Evolutionary conservation across 768 basidiomycete genomes (phyloP), one percentile per base, ranked within the genome.

Genomic region (Boletus subcaerulescens): DNA sequence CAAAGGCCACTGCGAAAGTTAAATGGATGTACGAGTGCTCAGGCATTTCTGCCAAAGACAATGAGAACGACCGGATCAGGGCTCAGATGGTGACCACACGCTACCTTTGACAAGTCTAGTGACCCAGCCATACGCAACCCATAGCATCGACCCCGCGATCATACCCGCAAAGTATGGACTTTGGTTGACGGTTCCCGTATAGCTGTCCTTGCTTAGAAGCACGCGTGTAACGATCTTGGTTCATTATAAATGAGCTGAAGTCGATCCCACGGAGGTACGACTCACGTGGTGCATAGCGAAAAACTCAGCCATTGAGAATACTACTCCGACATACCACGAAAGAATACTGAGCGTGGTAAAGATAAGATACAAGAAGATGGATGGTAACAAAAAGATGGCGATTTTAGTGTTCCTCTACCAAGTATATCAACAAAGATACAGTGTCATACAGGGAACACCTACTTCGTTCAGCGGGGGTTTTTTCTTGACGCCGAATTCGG

Each of bases 101-200:
- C 62, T 68, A 91, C 90, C 85, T 64, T 78, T 76, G 9, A 93
- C 75, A 17, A 95, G 82, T 36, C 89, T 79, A 3, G 88, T 86
- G 8, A 85, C 70, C 93, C 94, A 98, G 49, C 82, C 83, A 52
- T 82, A 93, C 3, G 81, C 77, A 9, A 96, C 91, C 93, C 93
- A 97, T 36, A 93, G 66, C 66, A 98, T 81, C 4, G 89, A 91
- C 2, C 78, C 91, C 43, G 75, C 80, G 53, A 99, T 97, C 58
- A 99, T 93, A 11, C 91, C 89, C 1, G 92, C 84, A 64, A 98
- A 95, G 72, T 98, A 97, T 0, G 95, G 95, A 52, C 91, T 93
- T 60, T 86, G 82, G 29, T 84, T 86, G 42, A 98, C 85, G 42
- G 83, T 85, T 57, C 93, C 92, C 11, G 89, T 91, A 61, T 91